Evolutionary conservation across 2,329 filamentous ascomycete species (phyloP), one percentile per base, ranked within the genome.

Genomic region (Fusarium sp.): DNA sequence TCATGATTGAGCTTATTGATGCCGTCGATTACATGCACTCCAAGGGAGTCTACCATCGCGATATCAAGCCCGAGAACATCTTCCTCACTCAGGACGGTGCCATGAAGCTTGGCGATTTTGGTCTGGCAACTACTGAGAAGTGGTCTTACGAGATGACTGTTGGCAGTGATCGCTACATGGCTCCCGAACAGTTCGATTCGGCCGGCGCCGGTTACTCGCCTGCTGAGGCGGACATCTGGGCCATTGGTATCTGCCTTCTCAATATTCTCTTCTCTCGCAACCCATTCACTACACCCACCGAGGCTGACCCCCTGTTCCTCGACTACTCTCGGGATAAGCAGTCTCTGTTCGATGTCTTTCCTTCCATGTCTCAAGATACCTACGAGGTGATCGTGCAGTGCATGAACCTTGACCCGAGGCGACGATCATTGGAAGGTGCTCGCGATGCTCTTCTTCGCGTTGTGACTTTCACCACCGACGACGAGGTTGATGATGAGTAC

Each of bases 1-100:
- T 98, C 81, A 98, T 99, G 95, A 82, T 97, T 57, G 88, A 99
- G 78, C 86, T 99, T 31, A 86, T 99, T 49, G 89, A 91, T 73
- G 92, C 94, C 46, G 90, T 99, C 45, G 88, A 91, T 61, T 93
- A 92, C 77, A 92, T 97, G 78, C 95, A 99, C 76, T 84, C 85
- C 63, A 93, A 93, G 76, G 93, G 92, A 65, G 86, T 98, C 73
- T 97, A 93, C 76, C 95, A 99, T 74, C 91, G 95, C 60, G 95
- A 99, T 77, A 97, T 99, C 85, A 99, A 99, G 81, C 95, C 95
- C 0, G 95, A 99, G 83, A 99, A 99, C 82, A 97, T 99, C 76
- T 98, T 99, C 76, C 83, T 99, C 63, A 91, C 88, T 56, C 86
- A 93, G 58, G 86, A 89, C 67, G 94, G 94, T 49, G 84, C 89